phyloP scores from a whole-genome alignment of 2,329 filamentous ascomycete species.

The Aspergillus pseudoglaucus region DNA sequence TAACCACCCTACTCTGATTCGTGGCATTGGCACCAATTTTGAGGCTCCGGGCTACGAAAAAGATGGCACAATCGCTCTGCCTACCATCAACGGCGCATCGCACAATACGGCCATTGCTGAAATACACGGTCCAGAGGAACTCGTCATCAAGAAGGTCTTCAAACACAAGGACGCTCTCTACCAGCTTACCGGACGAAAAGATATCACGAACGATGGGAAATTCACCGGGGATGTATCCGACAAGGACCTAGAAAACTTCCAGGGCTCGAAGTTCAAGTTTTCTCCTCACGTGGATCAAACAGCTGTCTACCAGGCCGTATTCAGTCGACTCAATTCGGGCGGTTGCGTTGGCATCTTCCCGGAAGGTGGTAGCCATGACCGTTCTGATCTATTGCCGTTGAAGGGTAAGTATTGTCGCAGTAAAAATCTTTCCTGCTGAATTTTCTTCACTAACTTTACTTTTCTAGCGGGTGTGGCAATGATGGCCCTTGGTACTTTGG shows the following conservation, averaged over 20 bases:
- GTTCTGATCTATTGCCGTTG: slow-evolving; percentile 80
- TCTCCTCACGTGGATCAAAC: slow-evolving; percentile 93
- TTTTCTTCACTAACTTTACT: slow-evolving; percentile 7
- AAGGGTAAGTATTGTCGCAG: slow-evolving; percentile 49
- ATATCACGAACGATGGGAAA: slow-evolving; percentile 61
- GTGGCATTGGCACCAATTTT: slow-evolving; percentile 76
- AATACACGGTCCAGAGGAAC: slow-evolving; percentile 71
- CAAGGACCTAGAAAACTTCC: slow-evolving; percentile 52
- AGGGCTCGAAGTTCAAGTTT: slow-evolving; percentile 76
- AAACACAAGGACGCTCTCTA: slow-evolving; percentile 66
- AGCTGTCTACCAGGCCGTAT: slow-evolving; percentile 88
- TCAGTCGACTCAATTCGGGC: slow-evolving; percentile 70
- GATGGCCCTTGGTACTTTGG: slow-evolving; percentile 89
- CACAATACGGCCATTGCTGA: slow-evolving; percentile 79
- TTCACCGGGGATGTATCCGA: slow-evolving; percentile 51
- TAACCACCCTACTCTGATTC: slow-evolving; percentile 73
- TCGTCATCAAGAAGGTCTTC: slow-evolving; percentile 82
- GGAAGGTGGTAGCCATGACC: slow-evolving; percentile 92
- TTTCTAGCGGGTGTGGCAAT: slow-evolving; percentile 78
- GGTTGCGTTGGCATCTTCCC: slow-evolving; percentile 96
- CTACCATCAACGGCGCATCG: slow-evolving; percentile 71
- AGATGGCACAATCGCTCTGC: slow-evolving; percentile 80
- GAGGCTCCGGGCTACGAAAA: slow-evolving; percentile 62
- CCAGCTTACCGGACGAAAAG: slow-evolving; percentile 75
- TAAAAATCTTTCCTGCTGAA: not conserved